Conservation (phyloP, 2,329 filamentous ascomycete species). For the Trichoderma gracile region DNA sequence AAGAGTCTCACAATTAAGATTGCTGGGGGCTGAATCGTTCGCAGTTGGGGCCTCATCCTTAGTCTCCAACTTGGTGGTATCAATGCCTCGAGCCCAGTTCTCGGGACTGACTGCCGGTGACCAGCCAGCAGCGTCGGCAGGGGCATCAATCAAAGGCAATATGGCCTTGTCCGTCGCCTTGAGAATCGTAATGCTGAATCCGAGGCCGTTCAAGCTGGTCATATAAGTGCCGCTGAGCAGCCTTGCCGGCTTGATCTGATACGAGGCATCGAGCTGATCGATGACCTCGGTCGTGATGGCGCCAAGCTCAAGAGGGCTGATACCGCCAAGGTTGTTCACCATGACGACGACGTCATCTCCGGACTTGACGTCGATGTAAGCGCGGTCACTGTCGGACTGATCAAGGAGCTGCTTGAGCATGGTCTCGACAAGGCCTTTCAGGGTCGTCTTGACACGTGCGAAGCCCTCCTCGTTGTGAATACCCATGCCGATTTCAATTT, state of each 20-base stretch:
- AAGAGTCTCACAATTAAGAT: conserved; percentile 27
- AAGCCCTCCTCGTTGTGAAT: conserved; percentile 38
- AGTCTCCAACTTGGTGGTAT: conserved; percentile 21
- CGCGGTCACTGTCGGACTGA: conserved; percentile 53
- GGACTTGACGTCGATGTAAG: conserved; percentile 49
- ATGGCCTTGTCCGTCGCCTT: conserved; percentile 51
- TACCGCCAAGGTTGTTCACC: conserved; percentile 31
- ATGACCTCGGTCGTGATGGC: conserved; percentile 29
- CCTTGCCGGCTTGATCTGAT: conserved; percentile 50
- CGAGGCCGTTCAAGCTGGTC: conserved; percentile 70
- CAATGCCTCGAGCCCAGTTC: conserved; percentile 26
- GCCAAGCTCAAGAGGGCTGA: conserved; percentile 30
- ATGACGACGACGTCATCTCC: conserved; percentile 38
- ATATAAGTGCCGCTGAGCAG: conserved; percentile 56
- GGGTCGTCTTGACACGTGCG: conserved; percentile 49
- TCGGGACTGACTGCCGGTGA: conserved; percentile 34
- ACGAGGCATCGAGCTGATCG: conserved; percentile 27
- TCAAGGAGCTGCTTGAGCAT: conserved; percentile 67
- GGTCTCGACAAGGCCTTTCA: conserved; percentile 54
- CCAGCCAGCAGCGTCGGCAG: conserved; percentile 69
- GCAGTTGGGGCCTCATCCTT: conserved; percentile 4
- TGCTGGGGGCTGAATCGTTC: conserved; percentile 24
- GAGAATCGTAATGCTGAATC: conserved; percentile 64
- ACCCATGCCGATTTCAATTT: conserved; percentile 56
- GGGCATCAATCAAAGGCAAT: conserved; percentile 66